These are phyloP conservation scores for Eutypa lata DNA, from an alignment of 2,329 filamentous ascomycete genomes.

Conservation along the genomic window DNA sequence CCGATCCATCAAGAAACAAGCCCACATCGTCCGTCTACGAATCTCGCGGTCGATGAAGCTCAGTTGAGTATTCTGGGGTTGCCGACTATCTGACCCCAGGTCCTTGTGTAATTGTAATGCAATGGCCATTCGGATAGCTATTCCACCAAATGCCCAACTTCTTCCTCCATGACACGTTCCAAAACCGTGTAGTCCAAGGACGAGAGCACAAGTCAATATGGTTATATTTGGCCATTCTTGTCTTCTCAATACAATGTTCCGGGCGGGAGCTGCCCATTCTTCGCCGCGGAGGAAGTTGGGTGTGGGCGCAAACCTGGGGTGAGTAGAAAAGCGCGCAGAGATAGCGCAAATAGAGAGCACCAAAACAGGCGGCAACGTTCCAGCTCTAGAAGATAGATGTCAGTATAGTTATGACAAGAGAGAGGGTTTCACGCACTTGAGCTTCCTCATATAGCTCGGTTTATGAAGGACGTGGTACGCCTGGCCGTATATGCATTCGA, in stretches of 20 bases:
- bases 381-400: conserved; percentile 49
- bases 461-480: conserved; percentile 94
- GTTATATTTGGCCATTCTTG: conserved; percentile 97
- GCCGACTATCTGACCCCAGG: conserved; percentile 72
- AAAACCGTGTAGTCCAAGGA: conserved; percentile 91
- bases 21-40: conserved; percentile 92
- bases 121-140: conserved; percentile 95
- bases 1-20: conserved; percentile 94
- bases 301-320: conserved; percentile 72
- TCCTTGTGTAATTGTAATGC: conserved; percentile 92
- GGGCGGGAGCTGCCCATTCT: conserved; percentile 83
- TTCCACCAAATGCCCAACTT: conserved; percentile 93
- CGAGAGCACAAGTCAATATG: conserved; percentile 83
- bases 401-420: conserved; percentile 14
- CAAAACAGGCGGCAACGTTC: conserved; percentile 82
- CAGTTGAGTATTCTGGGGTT: conserved; percentile 61
- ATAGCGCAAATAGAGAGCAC: conserved; percentile 93
- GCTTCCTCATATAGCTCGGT: conserved; percentile 90
- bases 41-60: conserved; percentile 95
- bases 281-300: conserved; percentile 86
- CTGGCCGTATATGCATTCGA: conserved; percentile 93
- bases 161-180: conserved; percentile 94
- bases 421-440: conserved; percentile 52
- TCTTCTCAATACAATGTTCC: conserved; percentile 79
- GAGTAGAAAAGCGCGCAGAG: conserved; percentile 89